phyloP scores from a whole-genome alignment of 73 alveolate species.

The Paramecium octaurelia region DNA sequence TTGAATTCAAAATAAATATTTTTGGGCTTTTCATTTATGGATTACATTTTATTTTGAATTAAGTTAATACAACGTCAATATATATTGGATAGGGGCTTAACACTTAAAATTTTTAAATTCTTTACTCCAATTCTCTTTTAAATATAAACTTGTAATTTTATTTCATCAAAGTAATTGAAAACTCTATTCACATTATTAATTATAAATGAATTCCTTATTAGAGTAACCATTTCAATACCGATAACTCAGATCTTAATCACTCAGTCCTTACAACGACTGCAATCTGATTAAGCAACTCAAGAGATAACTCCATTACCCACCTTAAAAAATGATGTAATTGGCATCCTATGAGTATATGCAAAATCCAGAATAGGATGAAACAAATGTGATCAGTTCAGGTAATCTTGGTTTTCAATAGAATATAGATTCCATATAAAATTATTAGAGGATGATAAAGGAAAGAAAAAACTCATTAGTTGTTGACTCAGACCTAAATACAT shows the following conservation, averaged over 20 bases:
- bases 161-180: constrained; percentile 67
- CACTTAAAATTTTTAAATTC: neutral
- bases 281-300: neutral
- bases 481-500: neutral
- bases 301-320: neutral
- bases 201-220: neutral
- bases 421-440: neutral
- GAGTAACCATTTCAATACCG: neutral
- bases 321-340: neutral
- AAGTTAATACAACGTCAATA: neutral
- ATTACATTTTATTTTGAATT: neutral
- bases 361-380: neutral
- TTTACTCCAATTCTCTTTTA: neutral
- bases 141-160: constrained; percentile 66
- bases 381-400: neutral
- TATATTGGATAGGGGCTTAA: neutral
- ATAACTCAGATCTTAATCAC: constrained; percentile 11
- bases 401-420: neutral
- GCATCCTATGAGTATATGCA: neutral
- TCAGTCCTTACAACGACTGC: neutral
- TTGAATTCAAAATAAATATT: neutral
- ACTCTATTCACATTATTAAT: constrained; percentile 30
- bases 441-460: neutral
- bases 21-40: neutral
- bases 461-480: neutral